Evolutionary conservation across 495 filamentous ascomycete species (phyloP).

Genomic region (Podospora pseudopauciseta): DNA sequence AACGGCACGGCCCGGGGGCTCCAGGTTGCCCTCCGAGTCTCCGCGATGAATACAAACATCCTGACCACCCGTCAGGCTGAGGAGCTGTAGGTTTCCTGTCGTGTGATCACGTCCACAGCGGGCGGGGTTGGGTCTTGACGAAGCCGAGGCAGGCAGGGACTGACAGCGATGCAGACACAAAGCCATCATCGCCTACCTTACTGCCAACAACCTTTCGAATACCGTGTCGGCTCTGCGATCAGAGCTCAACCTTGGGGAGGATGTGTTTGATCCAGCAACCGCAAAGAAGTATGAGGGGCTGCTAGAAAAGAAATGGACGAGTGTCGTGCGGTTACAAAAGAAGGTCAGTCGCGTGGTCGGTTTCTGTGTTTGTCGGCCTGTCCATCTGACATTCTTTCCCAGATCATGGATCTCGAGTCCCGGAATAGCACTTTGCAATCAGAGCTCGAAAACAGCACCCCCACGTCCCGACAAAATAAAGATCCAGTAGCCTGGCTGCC

Average conservation of each 20-base stretch:
- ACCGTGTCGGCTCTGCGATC: conserved; percentile 64
- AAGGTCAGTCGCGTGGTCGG: conserved; percentile 54
- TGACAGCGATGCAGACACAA: conserved; percentile 64
- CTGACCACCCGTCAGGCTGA: conserved; percentile 78
- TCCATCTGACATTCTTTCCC: conserved; percentile 3
- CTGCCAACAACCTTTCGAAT: conserved; percentile 62
- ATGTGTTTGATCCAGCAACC: conserved; percentile 69
- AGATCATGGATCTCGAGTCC: conserved; percentile 94
- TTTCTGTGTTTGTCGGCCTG: neutral
- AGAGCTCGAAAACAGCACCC: conserved; percentile 82
- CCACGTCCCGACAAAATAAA: conserved; percentile 74
- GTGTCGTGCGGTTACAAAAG: conserved; percentile 83
- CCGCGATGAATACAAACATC: conserved; percentile 65
- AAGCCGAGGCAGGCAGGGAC: conserved; percentile 4
- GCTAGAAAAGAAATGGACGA: conserved; percentile 96
- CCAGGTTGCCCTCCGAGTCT: conserved; percentile 2
- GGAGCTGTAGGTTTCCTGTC: conserved; percentile 65
- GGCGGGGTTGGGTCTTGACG: neutral
- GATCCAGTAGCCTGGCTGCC: conserved; percentile 88
- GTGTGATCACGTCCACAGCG: neutral
- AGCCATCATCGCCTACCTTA: conserved; percentile 83
- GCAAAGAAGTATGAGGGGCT: conserved; percentile 86
- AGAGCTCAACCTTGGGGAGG: conserved; percentile 60
- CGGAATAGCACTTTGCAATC: conserved; percentile 65
- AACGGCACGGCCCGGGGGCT: conserved; percentile 9